Evolutionary conservation across 768 basidiomycete species (phyloP), one percentile per base, ranked within the genome.

Genomic region (Suillus americanus): DNA sequence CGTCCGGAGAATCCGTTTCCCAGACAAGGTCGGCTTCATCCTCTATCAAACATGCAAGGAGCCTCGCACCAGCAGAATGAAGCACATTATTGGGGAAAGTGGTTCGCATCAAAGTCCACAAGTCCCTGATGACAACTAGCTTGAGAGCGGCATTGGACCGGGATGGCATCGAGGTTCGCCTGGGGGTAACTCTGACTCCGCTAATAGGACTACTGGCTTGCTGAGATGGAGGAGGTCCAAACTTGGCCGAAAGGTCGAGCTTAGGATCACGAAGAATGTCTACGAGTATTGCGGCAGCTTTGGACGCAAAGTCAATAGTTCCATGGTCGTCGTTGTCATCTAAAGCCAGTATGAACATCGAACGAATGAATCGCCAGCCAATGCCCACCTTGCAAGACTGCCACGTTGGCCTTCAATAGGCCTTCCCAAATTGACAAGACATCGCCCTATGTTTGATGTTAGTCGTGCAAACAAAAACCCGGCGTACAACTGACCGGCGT

Each of bases 381-480:
- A 41, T 10, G 71, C 76, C 20, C 43, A 86, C 87, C 81, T 77
- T 85, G 76, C 6, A 85, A 73, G 59, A 74, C 70, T 0, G 78
- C 70, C 18, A 86, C 79, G 38, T 84, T 83, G 3, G 83, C 80
- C 60, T 78, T 80, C 45, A 90, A 67, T 38, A 92, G 72, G 48
- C 83, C 82, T 43, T 81, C 76, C 90, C 89, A 92, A 9, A 86
- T 79, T 16, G 77, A 78, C 8, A 83, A 69, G 4, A 89, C 74
- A 65, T 86, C 84, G 1, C 69, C 66, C 83, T 86, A 60, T 8
- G 48, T 65, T 43, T 28, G 60, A 45, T n/a, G 16, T 66, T 25
- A 59, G 23, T 60, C 50, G 54, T 63, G 54, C 63, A 55, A 18
- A 51, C 16, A 56, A 62, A 66, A 28, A 56, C 30, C 28, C 13